These are phyloP conservation scores for Erythrobasidium yunnanense DNA, from an alignment of 768 basidiomycete species.

Conservation along the genomic window DNA sequence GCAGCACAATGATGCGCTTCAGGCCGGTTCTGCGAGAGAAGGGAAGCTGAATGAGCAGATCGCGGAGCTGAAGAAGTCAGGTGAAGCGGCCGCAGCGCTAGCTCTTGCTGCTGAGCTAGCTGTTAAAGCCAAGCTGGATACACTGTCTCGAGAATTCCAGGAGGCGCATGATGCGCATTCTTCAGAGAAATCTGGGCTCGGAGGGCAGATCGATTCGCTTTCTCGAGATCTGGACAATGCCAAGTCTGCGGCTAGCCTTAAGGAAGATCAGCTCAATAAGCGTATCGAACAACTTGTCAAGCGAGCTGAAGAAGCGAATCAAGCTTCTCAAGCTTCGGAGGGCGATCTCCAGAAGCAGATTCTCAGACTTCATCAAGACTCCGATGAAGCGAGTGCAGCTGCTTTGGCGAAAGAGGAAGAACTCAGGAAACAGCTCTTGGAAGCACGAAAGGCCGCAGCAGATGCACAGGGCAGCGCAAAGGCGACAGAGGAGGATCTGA, in stretches of 20 bases:
- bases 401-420: not conserved
- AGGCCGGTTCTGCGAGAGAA: no score
- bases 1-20: no score
- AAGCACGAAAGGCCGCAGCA: not conserved
- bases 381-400: not conserved
- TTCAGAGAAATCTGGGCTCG: not conserved
- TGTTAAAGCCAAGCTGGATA: not conserved
- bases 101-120: not conserved
- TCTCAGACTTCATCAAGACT: not conserved
- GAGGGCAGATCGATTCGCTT: not conserved
- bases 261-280: not conserved
- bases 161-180: not conserved
- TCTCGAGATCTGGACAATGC: not conserved
- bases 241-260: not conserved
- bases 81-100: no score
- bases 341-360: not conserved
- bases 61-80: no score
- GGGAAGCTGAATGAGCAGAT: no score
- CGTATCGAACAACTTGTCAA: not conserved
- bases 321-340: not conserved
- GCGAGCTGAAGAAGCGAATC: not conserved
- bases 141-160: not conserved
- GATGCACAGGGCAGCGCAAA: not conserved
- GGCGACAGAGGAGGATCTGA: not conserved
- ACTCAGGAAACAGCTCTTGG: not conserved